Percentiles rank a stretch among this genome's conserved stretches.
Conservation (phyloP, 2,329 filamentous ascomycete genomes). For the Xylariaceae sp. region DNA sequence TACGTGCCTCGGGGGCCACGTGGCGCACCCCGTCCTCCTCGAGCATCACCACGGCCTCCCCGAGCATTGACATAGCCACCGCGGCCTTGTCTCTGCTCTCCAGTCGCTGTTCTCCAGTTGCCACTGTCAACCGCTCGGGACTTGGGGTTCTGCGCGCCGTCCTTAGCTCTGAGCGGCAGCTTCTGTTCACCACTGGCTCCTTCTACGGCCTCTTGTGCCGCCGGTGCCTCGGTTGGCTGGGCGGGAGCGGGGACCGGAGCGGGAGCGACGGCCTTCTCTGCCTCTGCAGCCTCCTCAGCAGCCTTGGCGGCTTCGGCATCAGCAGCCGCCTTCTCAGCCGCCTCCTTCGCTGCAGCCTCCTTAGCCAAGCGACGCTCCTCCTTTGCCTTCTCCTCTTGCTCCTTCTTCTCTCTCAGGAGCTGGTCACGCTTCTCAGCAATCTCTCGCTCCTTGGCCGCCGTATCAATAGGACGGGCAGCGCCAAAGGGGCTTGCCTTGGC, state of each 20-base stretch:
- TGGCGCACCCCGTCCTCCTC: constrained; percentile 41
- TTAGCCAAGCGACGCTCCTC: constrained; percentile 64
- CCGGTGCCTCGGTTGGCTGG: constrained; percentile 9
- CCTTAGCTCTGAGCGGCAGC: constrained; percentile 37
- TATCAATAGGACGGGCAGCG: constrained; percentile 89
- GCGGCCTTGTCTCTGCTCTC: constrained; percentile 37
- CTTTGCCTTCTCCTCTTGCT: constrained; percentile 79
- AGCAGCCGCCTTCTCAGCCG: constrained; percentile 35
- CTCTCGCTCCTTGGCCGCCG: constrained; percentile 78
- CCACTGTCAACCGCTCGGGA: constrained; percentile 53
- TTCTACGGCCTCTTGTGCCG: constrained; percentile 21
- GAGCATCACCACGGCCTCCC: constrained; percentile 28
- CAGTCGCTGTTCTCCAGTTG: constrained; percentile 54
- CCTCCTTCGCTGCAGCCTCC: constrained; percentile 58
- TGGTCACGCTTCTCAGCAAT: constrained; percentile 83
- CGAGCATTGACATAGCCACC: constrained; percentile 31
- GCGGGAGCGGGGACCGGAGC: constrained; percentile 26
- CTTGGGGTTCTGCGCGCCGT: constrained; percentile 42
- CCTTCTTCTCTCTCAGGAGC: constrained; percentile 73
- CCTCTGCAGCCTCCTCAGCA: constrained; percentile 28
- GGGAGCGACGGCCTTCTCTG: constrained; percentile 24
- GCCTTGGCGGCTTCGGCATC: constrained; percentile 25
- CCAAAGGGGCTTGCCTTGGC: constrained; percentile 91
- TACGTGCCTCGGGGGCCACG: constrained; percentile 40
- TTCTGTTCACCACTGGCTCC: constrained; percentile 44